Conservation (phyloP, 768 basidiomycete genomes). For the Suillus placidus region DNA sequence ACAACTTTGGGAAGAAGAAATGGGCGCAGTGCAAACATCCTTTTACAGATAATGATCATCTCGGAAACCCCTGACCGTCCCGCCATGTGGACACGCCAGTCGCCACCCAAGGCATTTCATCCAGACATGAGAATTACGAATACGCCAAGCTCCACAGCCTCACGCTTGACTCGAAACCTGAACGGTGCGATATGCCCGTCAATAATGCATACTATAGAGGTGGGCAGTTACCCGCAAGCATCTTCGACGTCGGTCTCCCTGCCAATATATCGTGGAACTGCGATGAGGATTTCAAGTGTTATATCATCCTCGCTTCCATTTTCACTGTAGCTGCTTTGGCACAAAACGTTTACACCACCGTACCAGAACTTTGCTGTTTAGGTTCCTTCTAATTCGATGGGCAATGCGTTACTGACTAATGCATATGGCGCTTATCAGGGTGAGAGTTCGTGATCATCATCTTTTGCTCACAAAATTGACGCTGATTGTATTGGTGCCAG, state of each 20-base stretch:
- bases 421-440: constrained; percentile 8
- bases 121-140: not conserved
- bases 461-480: not conserved
- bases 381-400: constrained; percentile 3
- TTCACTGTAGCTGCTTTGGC: constrained; percentile 33
- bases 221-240: not conserved
- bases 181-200: not conserved
- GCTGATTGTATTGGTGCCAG: not conserved
- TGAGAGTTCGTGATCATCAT: constrained; percentile 3
- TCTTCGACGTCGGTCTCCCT: not conserved
- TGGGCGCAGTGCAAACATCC: not conserved
- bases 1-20: not conserved
- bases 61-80: not conserved
- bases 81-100: not conserved
- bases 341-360: constrained; percentile 40
- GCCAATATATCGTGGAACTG: not conserved
- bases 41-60: not conserved
- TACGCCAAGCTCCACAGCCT: not conserved
- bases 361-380: constrained; percentile 9
- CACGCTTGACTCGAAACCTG: not conserved
- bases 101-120: not conserved
- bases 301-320: not conserved
- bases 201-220: not conserved
- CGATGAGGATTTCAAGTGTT: not conserved
- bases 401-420: not conserved